Conservation (phyloP, 345 rosid genomes). For the Angophora floribunda region DNA sequence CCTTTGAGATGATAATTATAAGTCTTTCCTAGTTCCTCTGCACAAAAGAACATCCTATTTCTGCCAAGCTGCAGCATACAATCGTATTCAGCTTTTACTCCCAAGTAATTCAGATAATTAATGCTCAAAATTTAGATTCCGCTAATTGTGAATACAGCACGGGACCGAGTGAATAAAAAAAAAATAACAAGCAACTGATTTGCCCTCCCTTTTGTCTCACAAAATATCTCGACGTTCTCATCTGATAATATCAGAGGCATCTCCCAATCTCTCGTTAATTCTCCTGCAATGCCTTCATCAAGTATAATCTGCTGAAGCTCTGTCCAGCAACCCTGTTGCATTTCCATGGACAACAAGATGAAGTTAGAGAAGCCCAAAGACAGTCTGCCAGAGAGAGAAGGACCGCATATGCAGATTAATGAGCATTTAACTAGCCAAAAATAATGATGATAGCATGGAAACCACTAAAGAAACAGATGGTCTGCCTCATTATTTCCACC, state of each 20-base stretch:
- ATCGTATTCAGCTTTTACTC: neutral
- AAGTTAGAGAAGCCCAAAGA: neutral
- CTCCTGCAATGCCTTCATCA: slow-evolving; percentile 85
- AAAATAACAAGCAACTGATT: neutral
- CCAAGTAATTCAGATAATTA: neutral
- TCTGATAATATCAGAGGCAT: neutral
- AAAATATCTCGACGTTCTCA: neutral
- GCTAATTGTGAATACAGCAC: neutral
- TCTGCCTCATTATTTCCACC: neutral
- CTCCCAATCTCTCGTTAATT: slow-evolving; percentile 16
- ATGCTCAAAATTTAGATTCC: neutral
- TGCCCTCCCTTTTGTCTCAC: neutral
- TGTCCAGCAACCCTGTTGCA: slow-evolving; percentile 88
- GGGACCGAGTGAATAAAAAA: neutral
- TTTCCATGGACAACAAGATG: neutral
- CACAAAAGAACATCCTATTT: neutral
- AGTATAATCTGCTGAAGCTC: slow-evolving; percentile 74
- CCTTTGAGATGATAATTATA: neutral
- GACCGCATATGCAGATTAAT: neutral
- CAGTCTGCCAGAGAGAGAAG: neutral
- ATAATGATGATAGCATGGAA: neutral
- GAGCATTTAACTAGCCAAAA: neutral
- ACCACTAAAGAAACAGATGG: neutral
- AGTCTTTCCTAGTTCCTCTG: neutral
- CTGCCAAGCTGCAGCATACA: neutral